Evolutionary conservation across 139 green algal genomes (phyloP), one percentile per base, ranked within the genome.

Genomic region (Pleodorina starrii): DNA sequence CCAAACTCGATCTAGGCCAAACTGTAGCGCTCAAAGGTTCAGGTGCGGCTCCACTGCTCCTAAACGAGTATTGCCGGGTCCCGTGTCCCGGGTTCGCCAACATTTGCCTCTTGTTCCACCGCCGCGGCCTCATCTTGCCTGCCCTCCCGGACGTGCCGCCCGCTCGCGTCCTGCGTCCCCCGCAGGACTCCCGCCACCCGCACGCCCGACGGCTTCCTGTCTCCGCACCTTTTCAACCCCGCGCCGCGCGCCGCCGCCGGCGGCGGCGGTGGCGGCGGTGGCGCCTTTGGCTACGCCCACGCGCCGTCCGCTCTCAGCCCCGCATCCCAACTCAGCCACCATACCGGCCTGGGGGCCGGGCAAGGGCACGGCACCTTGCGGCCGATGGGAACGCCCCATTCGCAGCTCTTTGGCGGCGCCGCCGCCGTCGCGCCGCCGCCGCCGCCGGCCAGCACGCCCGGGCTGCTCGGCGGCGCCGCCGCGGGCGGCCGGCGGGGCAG

Each of bases 141-240:
- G n/a, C n/a, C n/a, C n/a, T n/a, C n/a, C n/a, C n/a, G n/a, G n/a
- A n/a, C n/a, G n/a, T n/a, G n/a, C n/a, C n/a, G n/a, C n/a, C n/a
- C n/a, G n/a, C n/a, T n/a, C n/a, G n/a, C n/a, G n/a, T n/a, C n/a
- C n/a, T n/a, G n/a, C n/a, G n/a, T n/a, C n/a, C n/a, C n/a, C n/a
- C n/a, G n/a, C n/a, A 85, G 79, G 50, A 68, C 32, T 0, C 81
- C 63, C 0, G 63, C 81, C 23, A 66, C 89, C 35, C 85, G 91
- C 46, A 94, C 85, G 0, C 91, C 91, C 0, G 48, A 92, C 19
- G 91, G 91, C 38, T 88, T 66, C 80, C 86, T 94, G 5, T 88
- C 91, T 5, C 85, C 91, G 0, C 83, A 82, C 74, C 66, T 91
- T 32, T 94, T 94, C 89, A 91, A 81, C 88, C 57, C 91, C 48